A percentile compares a stretch with the other conserved stretches of the same genome.
Evolutionary conservation across 2,329 filamentous ascomycete species (phyloP).

Genomic region (Trichophyton simii): DNA sequence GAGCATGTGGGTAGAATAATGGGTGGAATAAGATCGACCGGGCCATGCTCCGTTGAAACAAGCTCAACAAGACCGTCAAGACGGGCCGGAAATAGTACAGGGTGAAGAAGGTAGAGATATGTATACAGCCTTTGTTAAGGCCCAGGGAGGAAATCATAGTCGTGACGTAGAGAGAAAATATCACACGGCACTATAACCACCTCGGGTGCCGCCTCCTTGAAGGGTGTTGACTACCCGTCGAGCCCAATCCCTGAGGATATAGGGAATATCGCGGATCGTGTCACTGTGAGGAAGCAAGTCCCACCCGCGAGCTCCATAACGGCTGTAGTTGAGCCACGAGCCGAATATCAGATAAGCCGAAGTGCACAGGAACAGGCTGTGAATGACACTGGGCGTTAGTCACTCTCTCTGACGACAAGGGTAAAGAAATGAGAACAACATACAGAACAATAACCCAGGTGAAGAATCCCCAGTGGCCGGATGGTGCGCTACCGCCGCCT

Average conservation of each 20-base stretch:
- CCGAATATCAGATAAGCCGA: conserved; percentile 93
- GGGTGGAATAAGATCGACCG: not conserved
- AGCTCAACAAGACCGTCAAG: not conserved
- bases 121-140: not conserved
- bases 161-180: not conserved
- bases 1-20: not conserved
- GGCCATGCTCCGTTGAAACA: not conserved
- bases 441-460: conserved; percentile 94
- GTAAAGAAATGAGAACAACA: conserved; percentile 26
- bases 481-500: conserved; percentile 30
- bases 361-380: conserved; percentile 67
- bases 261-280: conserved; percentile 81
- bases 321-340: conserved; percentile 97
- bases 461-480: conserved; percentile 78
- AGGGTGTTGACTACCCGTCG: conserved; percentile 69
- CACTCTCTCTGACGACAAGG: not conserved
- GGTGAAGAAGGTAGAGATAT: not conserved
- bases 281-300: conserved; percentile 88
- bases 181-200: conserved; percentile 89
- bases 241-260: conserved; percentile 79
- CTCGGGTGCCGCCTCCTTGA: conserved; percentile 69
- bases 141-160: not conserved
- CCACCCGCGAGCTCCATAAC: conserved; percentile 89
- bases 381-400: not conserved
- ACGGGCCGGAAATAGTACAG: not conserved